Evolutionary conservation across 202 grass and related monocot genomes (phyloP).

Genomic region (Setaria italica): DNA sequence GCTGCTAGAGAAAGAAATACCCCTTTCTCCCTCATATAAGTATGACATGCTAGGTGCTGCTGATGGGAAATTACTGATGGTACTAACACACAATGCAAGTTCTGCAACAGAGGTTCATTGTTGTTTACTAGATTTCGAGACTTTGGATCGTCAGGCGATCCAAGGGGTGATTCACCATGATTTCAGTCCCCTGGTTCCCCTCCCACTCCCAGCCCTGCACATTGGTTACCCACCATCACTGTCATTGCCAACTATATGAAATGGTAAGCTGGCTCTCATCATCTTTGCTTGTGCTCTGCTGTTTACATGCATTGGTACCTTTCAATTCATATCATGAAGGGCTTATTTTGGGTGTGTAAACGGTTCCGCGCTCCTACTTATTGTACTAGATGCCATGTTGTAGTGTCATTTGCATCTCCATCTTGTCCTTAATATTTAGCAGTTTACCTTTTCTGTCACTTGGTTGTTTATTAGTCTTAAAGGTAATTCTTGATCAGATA

Average conservation of each 20-base stretch:
- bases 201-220: not conserved
- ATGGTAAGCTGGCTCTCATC: not conserved
- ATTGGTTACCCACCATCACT: conserved; percentile 15
- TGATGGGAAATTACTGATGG: conserved; percentile 2
- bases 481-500: not conserved
- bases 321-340: not conserved
- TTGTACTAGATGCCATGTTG: not conserved
- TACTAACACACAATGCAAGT: not conserved
- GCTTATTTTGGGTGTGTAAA: not conserved
- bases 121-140: conserved; percentile 7
- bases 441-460: not conserved
- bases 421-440: not conserved
- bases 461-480: not conserved
- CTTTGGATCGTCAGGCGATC: not conserved
- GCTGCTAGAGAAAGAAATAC: not conserved
- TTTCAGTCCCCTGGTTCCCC: not conserved
- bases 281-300: not conserved
- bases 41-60: not conserved
- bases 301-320: not conserved
- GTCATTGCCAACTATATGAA: conserved; percentile 12
- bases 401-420: no score
- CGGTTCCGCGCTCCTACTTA: not conserved
- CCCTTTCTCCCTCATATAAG: not conserved
- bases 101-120: not conserved
- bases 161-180: not conserved